A percentile compares a stretch with the other conserved stretches of the same genome.
Conservation (phyloP, 306 rosid genomes). For the Quercus robur region DNA sequence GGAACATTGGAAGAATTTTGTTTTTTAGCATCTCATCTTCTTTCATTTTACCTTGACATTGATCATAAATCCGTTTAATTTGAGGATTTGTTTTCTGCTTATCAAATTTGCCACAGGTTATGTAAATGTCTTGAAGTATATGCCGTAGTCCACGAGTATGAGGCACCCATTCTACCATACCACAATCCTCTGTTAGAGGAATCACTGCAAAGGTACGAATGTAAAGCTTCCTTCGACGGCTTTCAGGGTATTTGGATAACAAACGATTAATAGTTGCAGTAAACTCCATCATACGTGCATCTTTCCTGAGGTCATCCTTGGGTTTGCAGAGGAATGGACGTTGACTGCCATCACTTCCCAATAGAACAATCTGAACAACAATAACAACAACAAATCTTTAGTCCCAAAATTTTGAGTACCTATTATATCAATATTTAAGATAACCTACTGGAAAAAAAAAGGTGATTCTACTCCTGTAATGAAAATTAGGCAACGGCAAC, state of each 20-base stretch:
- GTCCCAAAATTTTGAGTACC: too few relatives aligned
- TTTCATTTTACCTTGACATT: conserved; percentile 77
- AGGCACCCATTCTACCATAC: conserved; percentile 98
- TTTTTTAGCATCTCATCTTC: conserved; percentile 82
- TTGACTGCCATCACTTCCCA: conserved; percentile 95
- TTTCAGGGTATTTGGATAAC: conserved; percentile 91
- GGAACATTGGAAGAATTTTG: conserved; percentile 93
- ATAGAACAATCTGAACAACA: conserved; percentile 67
- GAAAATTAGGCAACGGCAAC: not conserved
- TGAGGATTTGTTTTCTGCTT: conserved; percentile 83
- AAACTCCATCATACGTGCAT: conserved; percentile 99
- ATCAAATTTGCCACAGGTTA: conserved; percentile 82
- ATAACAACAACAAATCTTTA: not conserved
- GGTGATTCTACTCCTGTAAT: not conserved
- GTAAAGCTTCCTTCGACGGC: conserved; percentile 90
- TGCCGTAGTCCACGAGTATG: conserved; percentile 93
- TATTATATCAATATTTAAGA: not conserved
- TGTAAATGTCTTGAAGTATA: conserved; percentile 85
- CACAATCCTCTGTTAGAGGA: conserved; percentile 98
- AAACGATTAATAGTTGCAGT: conserved; percentile 90
- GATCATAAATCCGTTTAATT: conserved; percentile 85
- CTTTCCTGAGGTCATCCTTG: conserved; percentile 97
- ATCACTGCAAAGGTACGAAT: conserved; percentile 95
- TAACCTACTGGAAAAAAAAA: not conserved
- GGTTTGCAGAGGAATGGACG: conserved; percentile 93